phyloP scores from a whole-genome alignment of 768 basidiomycete species.

The Suillus paluster region DNA sequence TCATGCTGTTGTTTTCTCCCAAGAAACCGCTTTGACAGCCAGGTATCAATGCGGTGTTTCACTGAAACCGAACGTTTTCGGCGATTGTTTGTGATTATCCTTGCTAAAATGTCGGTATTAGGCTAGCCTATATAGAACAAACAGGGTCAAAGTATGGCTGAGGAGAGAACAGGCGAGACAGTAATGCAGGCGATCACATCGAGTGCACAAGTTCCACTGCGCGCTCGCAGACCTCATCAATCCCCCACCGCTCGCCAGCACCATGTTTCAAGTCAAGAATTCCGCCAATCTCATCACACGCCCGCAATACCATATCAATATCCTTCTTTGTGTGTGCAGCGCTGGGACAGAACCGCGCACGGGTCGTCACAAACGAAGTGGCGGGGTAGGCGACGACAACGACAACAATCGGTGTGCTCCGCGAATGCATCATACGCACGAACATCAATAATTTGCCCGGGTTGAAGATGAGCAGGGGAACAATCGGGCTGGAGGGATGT shows the following conservation, averaged over 20 bases:
- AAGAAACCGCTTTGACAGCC: too few relatives aligned
- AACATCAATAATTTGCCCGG: constrained; percentile 94
- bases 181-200: constrained; percentile 18
- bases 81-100: too few relatives aligned
- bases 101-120: too few relatives aligned
- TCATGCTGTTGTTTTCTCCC: too few relatives aligned
- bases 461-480: constrained; percentile 90
- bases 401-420: constrained; percentile 80
- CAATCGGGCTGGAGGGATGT: constrained; percentile 87
- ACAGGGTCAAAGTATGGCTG: too few relatives aligned
- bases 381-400: constrained; percentile 93
- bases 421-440: constrained; percentile 81
- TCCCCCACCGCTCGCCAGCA: constrained; percentile 68
- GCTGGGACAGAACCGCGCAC: constrained; percentile 93
- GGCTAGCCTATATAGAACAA: too few relatives aligned
- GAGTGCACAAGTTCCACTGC: constrained; percentile 75
- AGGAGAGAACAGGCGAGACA: not conserved
- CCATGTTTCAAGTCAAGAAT: constrained; percentile 90
- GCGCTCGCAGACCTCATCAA: constrained; percentile 71
- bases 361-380: constrained; percentile 83
- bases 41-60: too few relatives aligned
- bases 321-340: constrained; percentile 98
- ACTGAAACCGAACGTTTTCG: too few relatives aligned
- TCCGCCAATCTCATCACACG: constrained; percentile 92
- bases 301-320: constrained; percentile 81